A percentile compares a stretch with the other conserved stretches of the same genome.
phyloP scores from a whole-genome alignment of 139 green algal species.

The Volvox reticuliferus region DNA sequence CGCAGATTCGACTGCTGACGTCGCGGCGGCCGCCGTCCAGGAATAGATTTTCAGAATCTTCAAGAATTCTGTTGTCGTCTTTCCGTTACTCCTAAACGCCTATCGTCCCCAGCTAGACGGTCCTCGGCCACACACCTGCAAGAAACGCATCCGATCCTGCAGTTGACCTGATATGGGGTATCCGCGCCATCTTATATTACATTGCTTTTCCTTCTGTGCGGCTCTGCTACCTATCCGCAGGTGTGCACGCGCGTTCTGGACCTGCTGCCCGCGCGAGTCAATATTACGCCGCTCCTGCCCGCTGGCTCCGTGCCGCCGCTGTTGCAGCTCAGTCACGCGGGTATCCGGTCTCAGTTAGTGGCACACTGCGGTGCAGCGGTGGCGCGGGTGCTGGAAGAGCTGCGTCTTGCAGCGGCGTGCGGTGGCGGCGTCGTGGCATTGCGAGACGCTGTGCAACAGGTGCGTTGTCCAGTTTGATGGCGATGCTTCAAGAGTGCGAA shows the following conservation, averaged over 20 bases:
- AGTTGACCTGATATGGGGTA: no score
- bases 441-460: slow-evolving; percentile 35
- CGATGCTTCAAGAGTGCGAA: background rate
- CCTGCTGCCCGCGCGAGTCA: slow-evolving; percentile 42
- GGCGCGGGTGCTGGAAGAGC: slow-evolving; percentile 41
- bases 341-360: slow-evolving; percentile 24
- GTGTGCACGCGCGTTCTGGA: slow-evolving; percentile 21
- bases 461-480: background rate
- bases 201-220: no score
- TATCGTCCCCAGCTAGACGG: no score
- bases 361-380: slow-evolving; percentile 25
- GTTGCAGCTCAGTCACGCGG: slow-evolving; percentile 31
- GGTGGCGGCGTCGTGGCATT: slow-evolving; percentile 12
- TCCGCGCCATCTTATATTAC: no score
- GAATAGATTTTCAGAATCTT: no score
- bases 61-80: no score
- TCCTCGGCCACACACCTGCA: no score
- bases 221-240: background rate
- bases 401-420: slow-evolving; percentile 43
- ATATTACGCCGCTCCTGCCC: slow-evolving; percentile 41
- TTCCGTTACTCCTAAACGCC: no score
- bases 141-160: no score
- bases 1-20: no score
- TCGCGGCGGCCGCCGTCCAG: no score
- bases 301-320: slow-evolving; percentile 38